These are phyloP conservation scores for Penicillium longicatenatum DNA, from an alignment of 495 filamentous ascomycete species.

Conservation along the genomic window DNA sequence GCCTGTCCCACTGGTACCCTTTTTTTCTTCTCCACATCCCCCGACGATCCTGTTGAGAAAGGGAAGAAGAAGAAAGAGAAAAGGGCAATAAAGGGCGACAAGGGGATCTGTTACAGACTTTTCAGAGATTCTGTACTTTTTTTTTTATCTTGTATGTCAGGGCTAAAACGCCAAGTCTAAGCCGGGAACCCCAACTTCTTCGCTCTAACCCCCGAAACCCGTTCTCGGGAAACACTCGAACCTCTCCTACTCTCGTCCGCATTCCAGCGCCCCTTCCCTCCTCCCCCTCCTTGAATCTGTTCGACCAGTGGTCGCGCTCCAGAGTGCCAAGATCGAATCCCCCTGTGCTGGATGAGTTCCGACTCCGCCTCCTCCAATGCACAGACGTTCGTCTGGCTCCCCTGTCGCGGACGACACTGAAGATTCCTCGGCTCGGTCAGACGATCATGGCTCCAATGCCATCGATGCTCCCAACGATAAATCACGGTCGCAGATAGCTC, in stretches of 20 bases:
- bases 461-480: slow-evolving; percentile 38
- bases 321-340: slow-evolving; percentile 29
- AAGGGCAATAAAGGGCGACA: background rate
- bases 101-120: background rate
- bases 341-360: slow-evolving; percentile 42
- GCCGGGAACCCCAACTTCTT: background rate
- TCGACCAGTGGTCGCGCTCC: slow-evolving; percentile 18
- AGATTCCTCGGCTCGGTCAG: slow-evolving; percentile 42
- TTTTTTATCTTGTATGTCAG: background rate
- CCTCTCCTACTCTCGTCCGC: slow-evolving; percentile 10
- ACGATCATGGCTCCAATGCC: slow-evolving; percentile 40
- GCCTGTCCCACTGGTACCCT: slow-evolving; percentile 2
- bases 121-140: background rate
- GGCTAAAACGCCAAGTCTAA: slow-evolving; percentile 2
- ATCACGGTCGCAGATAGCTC: slow-evolving; percentile 43
- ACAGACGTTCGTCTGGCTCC: slow-evolving; percentile 54
- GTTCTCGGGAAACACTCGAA: slow-evolving; percentile 1
- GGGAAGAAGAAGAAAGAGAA: background rate
- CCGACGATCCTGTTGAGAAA: background rate
- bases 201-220: background rate
- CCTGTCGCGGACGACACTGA: slow-evolving; percentile 52
- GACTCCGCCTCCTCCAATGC: slow-evolving; percentile 49
- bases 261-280: slow-evolving; percentile 19
- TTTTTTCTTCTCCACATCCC: background rate
- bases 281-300: slow-evolving; percentile 10